Evolutionary conservation across 169 alveolate genomes (phyloP).

Genomic region (Eimeria necatrix): DNA sequence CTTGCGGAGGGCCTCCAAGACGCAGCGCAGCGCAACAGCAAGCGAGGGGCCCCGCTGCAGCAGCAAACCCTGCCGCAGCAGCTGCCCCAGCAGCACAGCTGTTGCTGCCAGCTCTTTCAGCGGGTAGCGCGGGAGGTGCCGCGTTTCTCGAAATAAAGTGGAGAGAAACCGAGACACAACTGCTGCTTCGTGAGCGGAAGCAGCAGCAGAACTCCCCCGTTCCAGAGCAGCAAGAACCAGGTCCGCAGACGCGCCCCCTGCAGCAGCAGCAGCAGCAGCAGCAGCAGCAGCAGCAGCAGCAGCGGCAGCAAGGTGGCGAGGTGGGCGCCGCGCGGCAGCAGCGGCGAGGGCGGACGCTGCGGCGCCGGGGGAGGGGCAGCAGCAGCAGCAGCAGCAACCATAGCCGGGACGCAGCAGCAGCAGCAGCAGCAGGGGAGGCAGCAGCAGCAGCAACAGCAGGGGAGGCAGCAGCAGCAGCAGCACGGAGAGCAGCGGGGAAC

Average conservation of each 20-base stretch:
- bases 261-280: not conserved
- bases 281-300: conserved; percentile 10
- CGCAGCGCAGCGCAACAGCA: conserved; percentile 85
- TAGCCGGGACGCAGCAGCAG: not conserved
- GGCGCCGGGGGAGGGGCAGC: not conserved
- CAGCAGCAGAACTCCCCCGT: not conserved
- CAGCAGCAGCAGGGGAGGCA: not conserved
- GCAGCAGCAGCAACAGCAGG: not conserved
- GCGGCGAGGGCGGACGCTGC: not conserved
- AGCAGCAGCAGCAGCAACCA: not conserved
- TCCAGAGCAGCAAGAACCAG: conserved; percentile 9
- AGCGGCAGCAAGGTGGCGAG: too few relatives aligned
- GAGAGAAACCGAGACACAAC: conserved; percentile 29
- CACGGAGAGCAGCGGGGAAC: not conserved
- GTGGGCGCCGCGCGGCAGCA: too few relatives aligned
- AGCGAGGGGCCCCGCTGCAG: conserved; percentile 79
- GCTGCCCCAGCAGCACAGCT: conserved; percentile 85
- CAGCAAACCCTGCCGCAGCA: conserved; percentile 82
- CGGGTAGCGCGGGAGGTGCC: conserved; percentile 86
- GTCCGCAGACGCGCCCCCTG: conserved; percentile 38
- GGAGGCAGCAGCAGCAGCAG: not conserved
- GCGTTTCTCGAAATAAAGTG: conserved; percentile 85
- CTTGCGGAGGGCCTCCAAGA: conserved; percentile 85
- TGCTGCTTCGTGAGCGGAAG: not conserved
- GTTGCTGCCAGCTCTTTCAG: conserved; percentile 82